A percentile compares a stretch with the other conserved stretches of the same genome.
Conservation (phyloP, 257 asterid genomes). For the Mentha longifolia region DNA sequence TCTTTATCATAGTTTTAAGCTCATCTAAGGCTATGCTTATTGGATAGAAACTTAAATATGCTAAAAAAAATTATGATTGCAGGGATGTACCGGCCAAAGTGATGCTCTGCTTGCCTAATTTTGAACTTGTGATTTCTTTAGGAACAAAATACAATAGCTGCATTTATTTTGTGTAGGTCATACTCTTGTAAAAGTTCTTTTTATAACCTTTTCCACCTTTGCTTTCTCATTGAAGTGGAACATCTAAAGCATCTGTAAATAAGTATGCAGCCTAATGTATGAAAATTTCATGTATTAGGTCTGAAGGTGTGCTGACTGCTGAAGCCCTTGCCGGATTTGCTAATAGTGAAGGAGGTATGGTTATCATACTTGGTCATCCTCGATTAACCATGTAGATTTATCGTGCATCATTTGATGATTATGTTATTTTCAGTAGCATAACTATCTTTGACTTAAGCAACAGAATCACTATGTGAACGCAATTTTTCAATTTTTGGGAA, state of each 20-base stretch:
- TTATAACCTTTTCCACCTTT: neutral
- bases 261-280: slow-evolving; percentile 16
- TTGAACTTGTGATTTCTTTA: no score
- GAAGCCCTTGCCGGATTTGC: slow-evolving; percentile 85
- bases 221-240: neutral
- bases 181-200: neutral
- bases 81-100: no score
- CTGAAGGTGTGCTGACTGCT: slow-evolving; percentile 75
- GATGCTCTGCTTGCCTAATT: no score
- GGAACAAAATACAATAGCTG: no score
- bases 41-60: neutral
- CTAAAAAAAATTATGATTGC: neutral
- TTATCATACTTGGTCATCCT: neutral
- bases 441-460: slow-evolving; percentile 20
- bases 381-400: neutral
- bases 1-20: slow-evolving; percentile 19
- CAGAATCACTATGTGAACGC: neutral
- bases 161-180: slow-evolving; percentile 21
- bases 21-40: slow-evolving; percentile 9
- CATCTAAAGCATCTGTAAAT: neutral
- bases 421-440: slow-evolving; percentile 23
- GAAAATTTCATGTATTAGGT: slow-evolving; percentile 48
- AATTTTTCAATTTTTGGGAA: slow-evolving; percentile 11
- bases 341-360: slow-evolving; percentile 81
- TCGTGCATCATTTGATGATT: neutral